Conservation (phyloP, 2,329 filamentous ascomycete genomes). For the Pseudogymnoascus sp. region DNA sequence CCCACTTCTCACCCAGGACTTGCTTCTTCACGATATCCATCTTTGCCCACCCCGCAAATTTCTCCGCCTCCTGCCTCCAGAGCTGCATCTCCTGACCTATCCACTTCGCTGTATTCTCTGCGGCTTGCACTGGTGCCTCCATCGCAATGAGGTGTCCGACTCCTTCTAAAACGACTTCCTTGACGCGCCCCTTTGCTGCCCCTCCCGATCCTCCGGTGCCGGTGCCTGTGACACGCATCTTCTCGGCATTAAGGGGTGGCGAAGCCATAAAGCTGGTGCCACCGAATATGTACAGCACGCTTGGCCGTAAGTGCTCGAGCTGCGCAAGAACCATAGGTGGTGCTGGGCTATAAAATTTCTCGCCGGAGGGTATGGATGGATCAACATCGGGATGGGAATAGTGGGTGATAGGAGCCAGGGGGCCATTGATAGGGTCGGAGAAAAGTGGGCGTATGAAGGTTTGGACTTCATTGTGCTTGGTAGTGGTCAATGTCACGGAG, state of each 20-base stretch:
- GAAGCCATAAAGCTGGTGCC: conserved; percentile 49
- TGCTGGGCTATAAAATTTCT: conserved; percentile 62
- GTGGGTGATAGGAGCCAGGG: conserved; percentile 32
- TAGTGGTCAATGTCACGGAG: conserved; percentile 67
- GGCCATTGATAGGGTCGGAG: conserved; percentile 27
- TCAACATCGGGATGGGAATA: conserved; percentile 31
- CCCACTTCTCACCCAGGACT: conserved; percentile 48
- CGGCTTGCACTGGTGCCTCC: conserved; percentile 64
- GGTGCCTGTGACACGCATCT: conserved; percentile 56
- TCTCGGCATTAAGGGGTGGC: conserved; percentile 44
- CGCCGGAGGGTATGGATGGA: conserved; percentile 21
- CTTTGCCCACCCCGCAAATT: conserved; percentile 42
- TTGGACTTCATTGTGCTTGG: conserved; percentile 82
- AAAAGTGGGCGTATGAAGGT: conserved; percentile 62
- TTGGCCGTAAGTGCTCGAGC: conserved; percentile 55
- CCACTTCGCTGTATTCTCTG: conserved; percentile 51
- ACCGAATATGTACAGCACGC: conserved; percentile 65
- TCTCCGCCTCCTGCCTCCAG: conserved; percentile 51
- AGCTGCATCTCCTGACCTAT: conserved; percentile 47
- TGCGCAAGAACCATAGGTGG: conserved; percentile 47
- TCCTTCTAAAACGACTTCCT: conserved; percentile 54
- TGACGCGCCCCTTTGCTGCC: conserved; percentile 56
- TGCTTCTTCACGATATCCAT: conserved; percentile 41
- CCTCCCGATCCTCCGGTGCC: conserved; percentile 64
- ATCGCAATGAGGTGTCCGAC: conserved; percentile 78